These are phyloP conservation scores for Rhizodiscina lignyota DNA, from an alignment of 495 filamentous ascomycete species.

Conservation along the genomic window DNA sequence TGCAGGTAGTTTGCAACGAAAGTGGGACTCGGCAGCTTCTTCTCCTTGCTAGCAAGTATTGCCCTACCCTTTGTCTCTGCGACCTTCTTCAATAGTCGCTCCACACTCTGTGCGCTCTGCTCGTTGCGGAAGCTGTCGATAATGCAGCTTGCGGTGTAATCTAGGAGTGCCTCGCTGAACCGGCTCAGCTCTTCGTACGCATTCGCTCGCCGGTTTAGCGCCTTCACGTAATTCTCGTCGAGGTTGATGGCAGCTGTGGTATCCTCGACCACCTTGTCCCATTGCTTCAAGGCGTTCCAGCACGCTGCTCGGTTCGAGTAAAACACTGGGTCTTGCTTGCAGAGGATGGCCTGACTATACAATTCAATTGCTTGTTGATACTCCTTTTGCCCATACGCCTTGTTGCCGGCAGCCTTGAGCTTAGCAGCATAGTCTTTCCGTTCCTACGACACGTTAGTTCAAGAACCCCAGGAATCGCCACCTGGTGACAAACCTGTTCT, in stretches of 20 bases:
- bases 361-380: conserved; percentile 83
- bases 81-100: conserved; percentile 90
- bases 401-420: conserved; percentile 90
- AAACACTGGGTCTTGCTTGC: conserved; percentile 93
- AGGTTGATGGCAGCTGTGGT: conserved; percentile 85
- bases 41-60: conserved; percentile 62
- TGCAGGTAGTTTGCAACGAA: conserved; percentile 98
- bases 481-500: conserved; percentile 35
- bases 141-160: conserved; percentile 97
- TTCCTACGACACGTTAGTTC: conserved; percentile 24
- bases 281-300: conserved; percentile 79
- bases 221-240: conserved; percentile 93
- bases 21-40: conserved; percentile 80
- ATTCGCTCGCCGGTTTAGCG: conserved; percentile 84
- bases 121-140: conserved; percentile 93
- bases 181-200: conserved; percentile 85
- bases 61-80: conserved; percentile 81
- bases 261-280: conserved; percentile 94
- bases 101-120: conserved; percentile 69
- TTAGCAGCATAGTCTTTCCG: conserved; percentile 73
- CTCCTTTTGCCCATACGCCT: conserved; percentile 84
- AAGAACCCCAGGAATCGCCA: background rate
- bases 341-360: conserved; percentile 88
- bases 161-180: conserved; percentile 86
- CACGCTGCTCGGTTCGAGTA: conserved; percentile 98